Percentiles rank a stretch among this genome's conserved stretches.
Conservation (phyloP, 805 yeast species). For the Pichia phayaonensis region DNA sequence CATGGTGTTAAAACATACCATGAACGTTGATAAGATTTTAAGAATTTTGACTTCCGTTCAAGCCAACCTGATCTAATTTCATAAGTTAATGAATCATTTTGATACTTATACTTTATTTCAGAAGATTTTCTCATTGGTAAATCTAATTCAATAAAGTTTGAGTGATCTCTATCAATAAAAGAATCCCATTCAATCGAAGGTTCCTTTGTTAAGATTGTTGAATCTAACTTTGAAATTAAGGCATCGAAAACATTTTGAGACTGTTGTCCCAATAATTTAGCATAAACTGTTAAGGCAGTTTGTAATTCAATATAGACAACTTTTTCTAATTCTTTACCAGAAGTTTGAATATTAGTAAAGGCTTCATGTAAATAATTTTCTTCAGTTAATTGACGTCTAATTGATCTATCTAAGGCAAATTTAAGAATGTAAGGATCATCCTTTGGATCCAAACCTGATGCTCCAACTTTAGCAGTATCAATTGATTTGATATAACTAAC, state of each 20-base stretch:
- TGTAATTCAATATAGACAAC: constrained; percentile 85
- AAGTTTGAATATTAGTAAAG: constrained; percentile 72
- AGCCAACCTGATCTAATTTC: constrained; percentile 71
- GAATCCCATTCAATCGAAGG: constrained; percentile 85
- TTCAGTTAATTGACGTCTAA: constrained; percentile 69
- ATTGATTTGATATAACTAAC: constrained; percentile 50
- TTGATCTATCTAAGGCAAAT: constrained; percentile 62
- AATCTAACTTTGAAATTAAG: constrained; percentile 56
- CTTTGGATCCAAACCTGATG: constrained; percentile 38
- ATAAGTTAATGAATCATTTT: constrained; percentile 58
- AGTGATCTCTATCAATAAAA: constrained; percentile 60
- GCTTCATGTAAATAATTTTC: constrained; percentile 88
- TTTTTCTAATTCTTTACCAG: constrained; percentile 83
- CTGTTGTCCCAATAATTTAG: constrained; percentile 63
- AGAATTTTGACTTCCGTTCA: constrained; percentile 84
- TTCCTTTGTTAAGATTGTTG: constrained; percentile 68
- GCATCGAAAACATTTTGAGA: constrained; percentile 63
- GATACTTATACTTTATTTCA: constrained; percentile 60
- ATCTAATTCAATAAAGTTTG: constrained; percentile 55
- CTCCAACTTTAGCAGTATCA: constrained; percentile 49
- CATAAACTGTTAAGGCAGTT: constrained; percentile 66
- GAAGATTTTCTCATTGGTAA: constrained; percentile 53
- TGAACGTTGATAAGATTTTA: constrained; percentile 85
- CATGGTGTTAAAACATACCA: constrained; percentile 89
- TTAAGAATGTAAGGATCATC: constrained; percentile 81